Evolutionary conservation across 345 rosid genomes (phyloP), one percentile per base, ranked within the genome.

Genomic region (Citrus inodora): DNA sequence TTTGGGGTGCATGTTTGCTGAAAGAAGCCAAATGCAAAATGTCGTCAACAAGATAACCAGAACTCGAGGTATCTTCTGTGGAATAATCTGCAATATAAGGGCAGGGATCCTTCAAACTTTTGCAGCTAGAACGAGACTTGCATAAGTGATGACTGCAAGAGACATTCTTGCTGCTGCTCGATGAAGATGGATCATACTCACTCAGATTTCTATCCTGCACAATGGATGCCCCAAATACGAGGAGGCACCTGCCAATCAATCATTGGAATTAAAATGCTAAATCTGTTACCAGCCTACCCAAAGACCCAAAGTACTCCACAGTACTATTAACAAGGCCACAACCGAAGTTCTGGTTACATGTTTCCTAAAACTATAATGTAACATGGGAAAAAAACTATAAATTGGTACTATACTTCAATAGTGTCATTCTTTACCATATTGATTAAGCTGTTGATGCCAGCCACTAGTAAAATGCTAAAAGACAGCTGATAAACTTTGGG

Each of bases 151-250:
- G 79, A 51, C 68, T 70, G 77, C 82, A 82, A 63, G 85, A 70
- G 6, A 78, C 42, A 24, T 70, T 73, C 38, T 30, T 75, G 79
- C 85, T 78, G 33, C 79, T 78, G 55, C 71, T 82, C 7, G 85
- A 82, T 42, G 28, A 63, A 62, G 79, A 63, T 1, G 85, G 85
- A 1, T 73, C 69, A 33, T 78, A 82, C 77, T 82, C 79, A 24
- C 82, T 46, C 4, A 82, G 58, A 42, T 82, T 76, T 82, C 73
- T 82, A 70, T 78, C 85, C 85, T 82, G 85, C 85, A 82, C 16
- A 74, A 74, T 78, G 76, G 76, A 74, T 82, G 82, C 82, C 79
- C 85, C 85, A 68, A 73, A 77, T 51, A 78, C 62, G 42, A 70
- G 68, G 82, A 72, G 76, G 82, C 79, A 82, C 76, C 85, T 75